phyloP scores from a whole-genome alignment of 257 asterid species.

The Solanum pennellii region DNA sequence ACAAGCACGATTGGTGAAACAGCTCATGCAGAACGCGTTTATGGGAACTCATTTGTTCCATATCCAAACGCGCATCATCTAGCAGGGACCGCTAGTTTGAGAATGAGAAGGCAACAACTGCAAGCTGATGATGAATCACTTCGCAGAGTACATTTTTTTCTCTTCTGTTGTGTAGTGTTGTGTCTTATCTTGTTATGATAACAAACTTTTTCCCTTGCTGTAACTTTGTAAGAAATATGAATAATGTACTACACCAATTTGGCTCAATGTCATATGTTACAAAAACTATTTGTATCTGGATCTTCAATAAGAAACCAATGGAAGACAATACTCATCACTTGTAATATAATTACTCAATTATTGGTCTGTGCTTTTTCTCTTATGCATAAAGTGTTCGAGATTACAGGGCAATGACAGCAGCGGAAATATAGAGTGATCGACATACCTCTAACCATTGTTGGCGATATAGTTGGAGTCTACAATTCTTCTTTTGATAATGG shows the following conservation, averaged over 20 bases:
- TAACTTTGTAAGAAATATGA: neutral
- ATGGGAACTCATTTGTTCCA: constrained; percentile 18
- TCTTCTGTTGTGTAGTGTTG: constrained; percentile 42
- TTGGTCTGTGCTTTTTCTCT: too few relatives aligned
- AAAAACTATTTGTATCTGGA: neutral
- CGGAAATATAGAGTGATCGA: too few relatives aligned
- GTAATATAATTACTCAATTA: too few relatives aligned
- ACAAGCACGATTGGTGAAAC: constrained; percentile 31
- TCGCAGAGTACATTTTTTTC: constrained; percentile 42
- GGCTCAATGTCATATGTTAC: too few relatives aligned
- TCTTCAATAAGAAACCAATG: too few relatives aligned
- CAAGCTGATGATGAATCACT: constrained; percentile 54
- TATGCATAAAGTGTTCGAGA: too few relatives aligned
- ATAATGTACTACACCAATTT: neutral
- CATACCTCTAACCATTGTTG: too few relatives aligned
- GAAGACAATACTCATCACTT: neutral
- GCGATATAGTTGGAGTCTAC: too few relatives aligned
- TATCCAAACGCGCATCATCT: constrained; percentile 39
- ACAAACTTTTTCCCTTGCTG: neutral
- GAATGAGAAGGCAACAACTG: constrained; percentile 35
- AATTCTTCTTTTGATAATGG: too few relatives aligned
- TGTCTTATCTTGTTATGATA: constrained; percentile 45
- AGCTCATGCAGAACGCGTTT: constrained; percentile 30
- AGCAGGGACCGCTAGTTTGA: constrained; percentile 24
- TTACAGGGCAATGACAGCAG: too few relatives aligned